Conservation (phyloP, 257 asterid species). For the Capsicum baccatum region DNA sequence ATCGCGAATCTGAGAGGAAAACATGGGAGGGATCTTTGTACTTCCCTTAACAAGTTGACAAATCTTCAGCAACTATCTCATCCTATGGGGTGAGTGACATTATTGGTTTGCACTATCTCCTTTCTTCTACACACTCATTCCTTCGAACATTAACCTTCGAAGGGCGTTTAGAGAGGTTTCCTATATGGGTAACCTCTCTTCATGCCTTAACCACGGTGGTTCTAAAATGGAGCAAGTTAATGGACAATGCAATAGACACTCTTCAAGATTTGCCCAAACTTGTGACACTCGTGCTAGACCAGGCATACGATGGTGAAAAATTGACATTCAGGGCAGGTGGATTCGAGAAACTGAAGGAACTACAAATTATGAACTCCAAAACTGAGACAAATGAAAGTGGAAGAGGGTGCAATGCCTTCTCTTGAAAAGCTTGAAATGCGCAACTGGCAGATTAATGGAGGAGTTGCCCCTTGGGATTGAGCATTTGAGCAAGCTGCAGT, state of each 20-base stretch:
- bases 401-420: conserved; percentile 44
- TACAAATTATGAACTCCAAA: conserved; percentile 27
- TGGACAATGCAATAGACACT: conserved; percentile 34
- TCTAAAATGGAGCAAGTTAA: conserved; percentile 27
- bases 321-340: conserved; percentile 41
- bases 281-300: not conserved
- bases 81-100: conserved; percentile 26
- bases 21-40: conserved; percentile 38
- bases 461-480: conserved; percentile 19
- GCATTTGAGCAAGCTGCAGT: not conserved
- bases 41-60: conserved; percentile 36
- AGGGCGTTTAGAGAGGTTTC: conserved; percentile 37
- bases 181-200: conserved; percentile 40
- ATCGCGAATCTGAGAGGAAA: conserved; percentile 38
- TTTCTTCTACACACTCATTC: conserved; percentile 25
- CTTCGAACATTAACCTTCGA: conserved; percentile 28
- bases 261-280: conserved; percentile 49
- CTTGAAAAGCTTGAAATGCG: conserved; percentile 32
- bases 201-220: conserved; percentile 27
- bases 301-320: conserved; percentile 38
- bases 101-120: conserved; percentile 29
- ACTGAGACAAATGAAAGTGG: conserved; percentile 33
- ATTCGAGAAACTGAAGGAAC: conserved; percentile 41
- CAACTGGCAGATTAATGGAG: conserved; percentile 4
- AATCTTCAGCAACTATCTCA: conserved; percentile 31